Base-by-base conservation (phyloP, 176 grass and related monocot genomes). In the Tillandsia leiboldiana region DNA sequence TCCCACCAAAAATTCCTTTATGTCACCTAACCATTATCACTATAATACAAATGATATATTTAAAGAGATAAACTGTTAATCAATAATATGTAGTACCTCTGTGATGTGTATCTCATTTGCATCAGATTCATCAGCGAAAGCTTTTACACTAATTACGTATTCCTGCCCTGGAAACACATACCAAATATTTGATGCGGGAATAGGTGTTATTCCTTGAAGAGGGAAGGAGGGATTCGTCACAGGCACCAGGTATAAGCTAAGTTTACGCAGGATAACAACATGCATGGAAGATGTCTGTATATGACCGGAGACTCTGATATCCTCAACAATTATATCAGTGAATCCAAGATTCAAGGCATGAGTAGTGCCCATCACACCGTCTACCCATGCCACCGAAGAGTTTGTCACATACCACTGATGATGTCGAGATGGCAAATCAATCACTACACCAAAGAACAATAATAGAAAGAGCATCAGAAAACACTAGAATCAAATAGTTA, bases 111-210 rank as follows among this genome's bases (percentile, higher is more conserved):
- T 87, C 63, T 97, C 83, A 63, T 75, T 79, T 69, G 71, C 79
- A 83, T 92, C 86, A 78, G 85, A 82, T 75, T 82, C 84, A 64
- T 80, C 81, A 9, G 93, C 73, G 75, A 92, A 97, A 66, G 81
- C 86, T 85, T 92, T 97, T 17, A 70, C 67, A 64, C 78, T 42
- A 72, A 92, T 81, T 48, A 83, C 75, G 75, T 90, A 97, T 20
- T 85, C 81, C 85, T 71, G 84, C 54, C 89, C 93, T 50, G 89
- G 93, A 78, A 90, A 97, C 68, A 92, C 79, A 58, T 92, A 97
- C 93, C 93, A 97, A 65, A 73, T 68, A 67, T 78, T 78, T 69
- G 89, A 87, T 22, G 93, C 85, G 75, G 86, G 77, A 80, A 85
- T 89, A 70, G 67, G 64, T 69, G 76, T 73, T 76, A 76, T 65